These are phyloP conservation scores for Stagonosporopsis chrysanthemi DNA, from an alignment of 2,329 filamentous ascomycete genomes.

Conservation along the genomic window DNA sequence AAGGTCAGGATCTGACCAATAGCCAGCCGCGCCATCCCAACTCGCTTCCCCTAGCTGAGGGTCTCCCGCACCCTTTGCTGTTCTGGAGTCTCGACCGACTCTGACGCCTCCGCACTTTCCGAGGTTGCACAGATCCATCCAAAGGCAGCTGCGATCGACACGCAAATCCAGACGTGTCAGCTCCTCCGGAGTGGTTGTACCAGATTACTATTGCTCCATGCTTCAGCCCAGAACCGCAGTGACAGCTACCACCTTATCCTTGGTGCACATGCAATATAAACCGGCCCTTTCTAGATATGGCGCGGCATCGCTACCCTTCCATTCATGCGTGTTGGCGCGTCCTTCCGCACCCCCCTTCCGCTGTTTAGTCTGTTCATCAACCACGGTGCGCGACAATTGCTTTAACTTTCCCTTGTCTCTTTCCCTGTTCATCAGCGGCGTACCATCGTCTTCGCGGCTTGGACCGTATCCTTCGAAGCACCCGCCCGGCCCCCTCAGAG, in stretches of 20 bases:
- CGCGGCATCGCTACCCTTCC: constrained; percentile 8
- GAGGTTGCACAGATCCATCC: constrained; percentile 7
- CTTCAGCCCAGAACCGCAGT: neutral
- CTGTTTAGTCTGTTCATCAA: constrained; percentile 7
- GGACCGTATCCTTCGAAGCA: neutral
- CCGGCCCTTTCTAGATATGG: constrained; percentile 2
- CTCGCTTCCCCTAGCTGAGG: constrained; percentile 12
- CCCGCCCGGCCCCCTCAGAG: neutral
- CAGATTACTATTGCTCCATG: neutral
- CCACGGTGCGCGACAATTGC: constrained; percentile 10
- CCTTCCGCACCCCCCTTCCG: constrained; percentile 10
- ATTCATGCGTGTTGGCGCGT: constrained; percentile 2
- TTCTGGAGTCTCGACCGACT: constrained; percentile 1
- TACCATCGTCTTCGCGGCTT: neutral
- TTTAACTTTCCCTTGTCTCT: constrained; percentile 3
- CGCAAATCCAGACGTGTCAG: constrained; percentile 8
- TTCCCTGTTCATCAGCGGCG: neutral
- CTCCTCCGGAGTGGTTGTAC: constrained; percentile 3
- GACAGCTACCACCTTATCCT: neutral
- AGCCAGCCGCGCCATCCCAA: neutral
- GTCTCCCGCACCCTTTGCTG: neutral
- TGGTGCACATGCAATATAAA: constrained; percentile 10
- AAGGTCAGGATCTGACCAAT: neutral
- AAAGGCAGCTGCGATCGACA: constrained; percentile 3
- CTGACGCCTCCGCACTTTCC: constrained; percentile 5